Base-by-base conservation (phyloP, 2,329 filamentous ascomycete species). In the Knoxdaviesia capensis region DNA sequence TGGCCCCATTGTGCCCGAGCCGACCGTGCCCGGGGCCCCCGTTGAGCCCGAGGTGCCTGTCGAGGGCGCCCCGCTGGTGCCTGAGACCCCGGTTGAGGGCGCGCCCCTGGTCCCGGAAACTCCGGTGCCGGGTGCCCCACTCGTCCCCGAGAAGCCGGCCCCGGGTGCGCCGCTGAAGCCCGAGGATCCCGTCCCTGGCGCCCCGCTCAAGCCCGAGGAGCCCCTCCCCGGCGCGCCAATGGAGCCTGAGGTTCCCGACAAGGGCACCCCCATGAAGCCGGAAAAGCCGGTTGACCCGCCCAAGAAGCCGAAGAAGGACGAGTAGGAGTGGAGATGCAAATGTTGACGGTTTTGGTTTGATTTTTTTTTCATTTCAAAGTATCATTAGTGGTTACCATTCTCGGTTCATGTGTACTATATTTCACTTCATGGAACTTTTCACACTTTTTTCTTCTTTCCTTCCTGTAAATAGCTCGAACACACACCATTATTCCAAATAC, bases 1-100 rank as follows among this genome's bases (percentile, higher is more conserved):
- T 31, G 56, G 54, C 1, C 50, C 54, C 38, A 46, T 59, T 34
- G 47, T 50, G 8, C 56, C 58, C 5, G 49, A 52, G 6, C 49
- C 48, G 4, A 49, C 50, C 5, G 36, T 51, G 5, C 52, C 52
- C 10, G 53, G 53, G 3, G 51, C 50, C 4, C 44, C 47, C 28
- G 42, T 59, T 28, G 48, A 40, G 8, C 56, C 57, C 29, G 55
- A 56, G 41, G 48, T 49, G 10, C 49, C 49, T 32, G 44, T 53
- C 10, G 54, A 56, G 33, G 57, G 54, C 28, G 55, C 53, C 2
- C 44, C 51, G 11, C 46, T 56, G n/a, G 44, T 48, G 38, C 42
- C 52, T 29, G 42, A 46, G 33, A 39, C 36, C 1, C 42, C 48
- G 11, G 36, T 44, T 29, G 44, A 43, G 31, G 44, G 47, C 43